These are phyloP conservation scores for Cnidoscolus chayamansa DNA, from an alignment of 441 rosid species.

Conservation along the genomic window DNA sequence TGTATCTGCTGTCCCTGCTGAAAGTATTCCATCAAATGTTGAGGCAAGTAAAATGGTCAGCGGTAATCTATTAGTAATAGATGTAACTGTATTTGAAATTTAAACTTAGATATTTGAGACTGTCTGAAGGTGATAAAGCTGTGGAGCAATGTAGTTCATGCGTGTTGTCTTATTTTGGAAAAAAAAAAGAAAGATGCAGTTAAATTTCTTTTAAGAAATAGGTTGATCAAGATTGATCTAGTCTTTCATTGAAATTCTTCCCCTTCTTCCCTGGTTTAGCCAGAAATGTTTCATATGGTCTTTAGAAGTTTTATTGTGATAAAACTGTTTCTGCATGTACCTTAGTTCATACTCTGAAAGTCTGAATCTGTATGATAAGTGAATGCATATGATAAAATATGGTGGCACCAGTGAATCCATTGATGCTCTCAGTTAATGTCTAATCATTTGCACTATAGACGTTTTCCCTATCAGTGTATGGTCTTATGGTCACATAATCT, in stretches of 20 bases:
- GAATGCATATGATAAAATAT: not conserved
- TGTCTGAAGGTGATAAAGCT: constrained; percentile 11
- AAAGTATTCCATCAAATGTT: constrained; percentile 20
- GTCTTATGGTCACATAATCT: constrained; percentile 10
- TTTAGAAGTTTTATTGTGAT: not conserved
- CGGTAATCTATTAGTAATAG: constrained; percentile 8
- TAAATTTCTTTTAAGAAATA: not conserved
- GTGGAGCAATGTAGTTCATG: constrained; percentile 2
- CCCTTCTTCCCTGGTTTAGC: not conserved
- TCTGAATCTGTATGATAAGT: not conserved
- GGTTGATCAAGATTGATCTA: not conserved
- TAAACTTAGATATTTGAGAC: constrained; percentile 3
- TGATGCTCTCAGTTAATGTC: not conserved
- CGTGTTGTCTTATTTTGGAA: not conserved
- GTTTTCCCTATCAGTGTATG: not conserved
- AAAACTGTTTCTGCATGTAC: not conserved
- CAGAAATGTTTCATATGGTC: not conserved
- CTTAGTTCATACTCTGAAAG: not conserved
- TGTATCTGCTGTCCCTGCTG: constrained; percentile 16
- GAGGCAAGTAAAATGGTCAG: constrained; percentile 46
- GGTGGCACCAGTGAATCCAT: not conserved
- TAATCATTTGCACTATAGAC: constrained; percentile 10
- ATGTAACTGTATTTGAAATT: not conserved
- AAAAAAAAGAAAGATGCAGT: not conserved
- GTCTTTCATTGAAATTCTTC: not conserved